Base-by-base conservation (phyloP, 257 asterid species). In the Penstemon davidsonii region DNA sequence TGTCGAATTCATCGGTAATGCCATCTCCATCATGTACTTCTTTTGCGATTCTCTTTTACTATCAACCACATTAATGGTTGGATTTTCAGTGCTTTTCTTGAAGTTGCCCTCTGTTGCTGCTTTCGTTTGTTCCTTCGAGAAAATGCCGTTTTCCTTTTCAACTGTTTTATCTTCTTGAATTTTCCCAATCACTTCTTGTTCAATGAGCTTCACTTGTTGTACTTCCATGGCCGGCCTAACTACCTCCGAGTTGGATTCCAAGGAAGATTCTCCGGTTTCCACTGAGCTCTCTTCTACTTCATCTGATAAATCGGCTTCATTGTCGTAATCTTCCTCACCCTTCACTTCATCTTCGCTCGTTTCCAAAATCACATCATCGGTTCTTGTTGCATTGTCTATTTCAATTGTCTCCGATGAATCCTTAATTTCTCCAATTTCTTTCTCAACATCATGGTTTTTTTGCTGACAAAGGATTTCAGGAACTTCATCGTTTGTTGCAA, bases 241-340 rank as follows among this genome's bases (percentile, higher is more conserved):
- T 12, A 66, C 81, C 62, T 78, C 80, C 50, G 71, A 36, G 62
- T 69, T 80, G 63, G 81, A 80, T 18, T 78, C 90, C 18, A 18
- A 64, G 1, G 78, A 79, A 60, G 80, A 76, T 43, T 80, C 67
- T 37, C 71, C 72, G 4, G 81, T 64, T 68, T 69, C 87, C 18
- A 63, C 75, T 9, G 80, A 75, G 73, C 53, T 72, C 54, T 70
- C 79, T 36, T 75, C 81, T 46, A 70, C 70, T 66, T 60, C 80
- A 15, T 85, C 81, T 0, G 75, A 62, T 10, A 19, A 58, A 62
- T 65, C 68, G 5, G 58, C 60, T 53, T 66, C 82, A 13, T 69
- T 75, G 40, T 42, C 10, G 4, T 51, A 60, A 1, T 81, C 69
- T 15, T 55, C 68, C 3, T 46, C 68, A n/a, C 55, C 61, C 39